Percentiles rank a stretch among this genome's conserved stretches.
Evolutionary conservation across 345 rosid genomes (phyloP).

Genomic region (Syzygium jambos): DNA sequence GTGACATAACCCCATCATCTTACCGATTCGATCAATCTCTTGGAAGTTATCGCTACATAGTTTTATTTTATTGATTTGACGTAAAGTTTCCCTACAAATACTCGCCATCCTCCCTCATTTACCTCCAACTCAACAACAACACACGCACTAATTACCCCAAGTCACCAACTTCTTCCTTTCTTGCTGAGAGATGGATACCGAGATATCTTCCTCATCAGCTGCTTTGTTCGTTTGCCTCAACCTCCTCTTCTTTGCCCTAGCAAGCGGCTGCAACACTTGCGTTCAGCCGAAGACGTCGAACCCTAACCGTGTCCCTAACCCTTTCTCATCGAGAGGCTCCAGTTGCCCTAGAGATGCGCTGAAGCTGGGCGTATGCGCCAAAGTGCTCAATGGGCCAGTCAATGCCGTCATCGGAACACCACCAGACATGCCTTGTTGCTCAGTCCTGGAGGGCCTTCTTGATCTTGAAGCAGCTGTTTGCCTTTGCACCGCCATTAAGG

Average conservation of each 20-base stretch:
- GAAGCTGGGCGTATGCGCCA: conserved; percentile 55
- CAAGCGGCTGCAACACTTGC: conserved; percentile 43
- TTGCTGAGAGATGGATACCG: conserved; percentile 23
- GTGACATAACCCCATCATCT: not conserved
- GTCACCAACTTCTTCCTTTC: not conserved
- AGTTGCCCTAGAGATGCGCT: conserved; percentile 56
- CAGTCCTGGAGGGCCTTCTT: conserved; percentile 44
- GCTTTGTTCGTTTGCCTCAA: conserved; percentile 24
- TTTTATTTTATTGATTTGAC: not conserved
- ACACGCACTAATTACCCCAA: not conserved
- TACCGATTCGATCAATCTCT: not conserved
- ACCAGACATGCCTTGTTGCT: conserved; percentile 57
- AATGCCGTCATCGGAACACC: conserved; percentile 48
- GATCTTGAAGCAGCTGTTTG: conserved; percentile 63
- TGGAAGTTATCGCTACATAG: not conserved
- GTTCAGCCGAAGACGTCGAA: conserved; percentile 28
- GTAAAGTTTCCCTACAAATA: not conserved
- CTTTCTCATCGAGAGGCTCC: conserved; percentile 13
- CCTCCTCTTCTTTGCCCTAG: conserved; percentile 26
- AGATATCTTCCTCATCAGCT: conserved; percentile 9
- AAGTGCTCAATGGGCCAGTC: conserved; percentile 37
- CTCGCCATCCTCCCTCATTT: not conserved
- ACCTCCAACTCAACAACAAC: not conserved
- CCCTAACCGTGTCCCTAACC: conserved; percentile 25
- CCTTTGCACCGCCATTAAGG: conserved; percentile 74